These are phyloP conservation scores for Stereocaulon alpinum DNA, from an alignment of 495 filamentous ascomycete genomes.

Conservation along the genomic window DNA sequence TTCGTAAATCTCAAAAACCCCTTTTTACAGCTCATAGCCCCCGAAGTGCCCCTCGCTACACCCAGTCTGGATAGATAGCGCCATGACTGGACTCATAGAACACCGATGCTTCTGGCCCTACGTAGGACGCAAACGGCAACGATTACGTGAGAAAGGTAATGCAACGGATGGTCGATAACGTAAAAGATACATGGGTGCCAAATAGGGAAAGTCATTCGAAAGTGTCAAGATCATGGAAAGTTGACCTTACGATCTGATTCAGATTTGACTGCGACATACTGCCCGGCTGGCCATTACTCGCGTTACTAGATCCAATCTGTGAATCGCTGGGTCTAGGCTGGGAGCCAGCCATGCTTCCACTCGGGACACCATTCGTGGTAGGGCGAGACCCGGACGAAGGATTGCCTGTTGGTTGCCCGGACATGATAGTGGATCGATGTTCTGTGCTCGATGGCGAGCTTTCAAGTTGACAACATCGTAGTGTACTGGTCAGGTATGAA, in stretches of 20 bases:
- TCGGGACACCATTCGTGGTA: slow-evolving; percentile 43
- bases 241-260: slow-evolving; percentile 77
- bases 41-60: no score
- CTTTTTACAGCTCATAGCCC: no score
- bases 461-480: background rate
- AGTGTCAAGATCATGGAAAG: slow-evolving; percentile 9
- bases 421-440: slow-evolving; percentile 12
- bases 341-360: slow-evolving; percentile 42
- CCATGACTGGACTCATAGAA: no score
- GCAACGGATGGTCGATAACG: no score
- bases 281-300: slow-evolving; percentile 27
- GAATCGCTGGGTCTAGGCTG: slow-evolving; percentile 31
- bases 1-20: no score
- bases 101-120: no score
- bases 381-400: slow-evolving; percentile 35
- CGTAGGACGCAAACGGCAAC: no score
- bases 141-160: no score
- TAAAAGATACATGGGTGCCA: background rate
- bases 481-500: background rate
- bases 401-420: slow-evolving; percentile 22
- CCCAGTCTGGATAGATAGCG: no score
- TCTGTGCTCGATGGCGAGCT: background rate
- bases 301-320: slow-evolving; percentile 9
- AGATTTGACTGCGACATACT: slow-evolving; percentile 73
- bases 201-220: background rate